Base-by-base conservation (phyloP, 2,329 filamentous ascomycete genomes). In the Zymoseptoria brevis region DNA sequence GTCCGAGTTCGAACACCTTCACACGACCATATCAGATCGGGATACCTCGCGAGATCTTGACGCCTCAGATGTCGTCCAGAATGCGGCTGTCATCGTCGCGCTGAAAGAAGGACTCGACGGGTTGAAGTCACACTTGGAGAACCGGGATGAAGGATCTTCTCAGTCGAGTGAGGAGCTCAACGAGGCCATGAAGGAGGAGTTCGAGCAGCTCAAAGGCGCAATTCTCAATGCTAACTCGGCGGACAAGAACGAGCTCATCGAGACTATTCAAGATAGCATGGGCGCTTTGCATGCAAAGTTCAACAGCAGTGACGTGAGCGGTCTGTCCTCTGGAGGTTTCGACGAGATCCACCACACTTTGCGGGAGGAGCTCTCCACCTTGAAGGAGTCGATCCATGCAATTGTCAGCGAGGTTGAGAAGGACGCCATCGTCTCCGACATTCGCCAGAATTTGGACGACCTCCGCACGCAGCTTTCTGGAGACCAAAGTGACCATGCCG, bases 131-230 rank as follows among this genome's bases (percentile, higher is more conserved):
- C 68, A 71, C 13, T 52, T 61, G 13, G 63, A 64, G 48, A 59
- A 55, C 19, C 59, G 66, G 24, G 59, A 65, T 50, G 63, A 66
- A 13, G 64, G 66, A 45, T 58, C 64, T 21, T 76, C 73, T n/a
- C 76, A 60, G 22, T 62, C 61, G 41, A 69, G 56, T 54, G 76
- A 79, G 16, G 78, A 79, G 49, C 74, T 80, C 59, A 80, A 86
- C 48, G 87, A 90, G 60, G 83, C 89, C 55, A 86, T 96, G 72
- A 88, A 88, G 70, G 84, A 85, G 49, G 90, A 95, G 69, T 88
- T 96, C 54, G 89, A 94, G 63, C 86, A 90, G 57, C 81, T 96
- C 7, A 86, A 90, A 24, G 87, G 91, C 19, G 83, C 88, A 0
- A 83, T 96, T 54, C 88, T 90, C 71, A 75, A 80, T 54, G 79